Evolutionary conservation across 2,329 filamentous ascomycete species (phyloP), one percentile per base, ranked within the genome.

Genomic region (Huntiella omanensis): DNA sequence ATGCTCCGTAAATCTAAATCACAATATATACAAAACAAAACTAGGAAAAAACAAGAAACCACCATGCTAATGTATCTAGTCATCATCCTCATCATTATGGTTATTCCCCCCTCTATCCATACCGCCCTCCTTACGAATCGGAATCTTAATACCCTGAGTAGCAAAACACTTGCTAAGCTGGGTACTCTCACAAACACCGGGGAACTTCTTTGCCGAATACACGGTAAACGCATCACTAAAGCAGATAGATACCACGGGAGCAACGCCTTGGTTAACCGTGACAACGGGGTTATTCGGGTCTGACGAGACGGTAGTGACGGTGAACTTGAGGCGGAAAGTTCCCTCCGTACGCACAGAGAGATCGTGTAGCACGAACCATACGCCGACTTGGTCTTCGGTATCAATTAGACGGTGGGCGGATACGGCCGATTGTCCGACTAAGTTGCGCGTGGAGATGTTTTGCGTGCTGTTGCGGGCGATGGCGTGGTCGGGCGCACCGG

Each of bases 301-400:
- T 60, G 54, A 50, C 57, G 50, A 52, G 35, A 96, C 82, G 54
- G 94, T 86, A 54, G 93, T 83, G 59, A 95, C 94, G 35, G 75
- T 78, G 55, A 79, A 80, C 16, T 72, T 68, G 40, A 80, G 63
- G 34, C 88, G 73, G 61, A 96, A 98, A 50, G 69, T 74, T 8
- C 91, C 91, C 60, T 96, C 91, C 0, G 86, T 94, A 40, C 91
- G 75, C 32, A 98, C 88, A 55, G 86, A 94, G 38, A 98, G 68
- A 63, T 98, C 91, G 60, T 95, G 88, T 45, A 96, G 68, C 40
- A 98, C 83, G 56, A 98, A 98, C 88, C 88, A 98, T 52, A 94
- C 86, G 2, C 88, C 88, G 43, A 83, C 76, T 59, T 84, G 83
- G 53, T 84, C 80, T 12, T 82, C 68, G 0, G 77, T 74, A 54